Evolutionary conservation across 257 asterid genomes (phyloP), one percentile per base, ranked within the genome.

Genomic region (Linaria vulgaris): DNA sequence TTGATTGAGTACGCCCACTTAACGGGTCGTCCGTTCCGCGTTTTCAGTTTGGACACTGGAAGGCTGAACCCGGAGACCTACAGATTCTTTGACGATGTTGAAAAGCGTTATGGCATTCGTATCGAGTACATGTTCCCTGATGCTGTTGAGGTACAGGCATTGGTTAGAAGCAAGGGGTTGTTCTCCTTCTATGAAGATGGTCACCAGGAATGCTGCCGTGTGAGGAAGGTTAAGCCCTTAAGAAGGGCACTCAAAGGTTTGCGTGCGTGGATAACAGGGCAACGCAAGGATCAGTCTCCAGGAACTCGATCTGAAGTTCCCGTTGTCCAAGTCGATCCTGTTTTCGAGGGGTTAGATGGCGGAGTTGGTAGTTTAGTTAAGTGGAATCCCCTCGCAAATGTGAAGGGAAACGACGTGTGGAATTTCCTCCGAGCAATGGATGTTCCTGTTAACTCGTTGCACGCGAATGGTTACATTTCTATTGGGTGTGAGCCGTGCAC

Each of bases 401-500:
- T 75, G 59, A 79, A 78, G 55, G 81, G 86, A 4, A 78, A 69
- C 0, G 81, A 78, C 13, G 23, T 78, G 7, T 81, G 83, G 86
- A 81, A 41, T 51, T 80, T 80, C 64, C 75, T 80, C 9, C 72
- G 83, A 11, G 69, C 86, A 20, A 77, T 80, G 86, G 43, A 77
- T 38, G 86, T 80, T 51, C 86, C 83, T 4, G 81, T 80, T 12
- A 80, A 80, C 63, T 56, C 83, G 0, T 63, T 80, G 69, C 86
- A 80, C 12, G 66, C 83, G 0, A 58, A 74, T 58, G 86, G 86
- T 0, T 80, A 80, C 17, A 57, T 77, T 4, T 80, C 86, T 0
- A 80, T 80, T 46, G 86, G 86, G 14, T 80, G 86, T 46, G 86
- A 80, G 43, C 86, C 86, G 0, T 80, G 86, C 69, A 80, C 86